Base-by-base conservation (phyloP, 139 green algal species). In the Chlamydomonas incerta region DNA sequence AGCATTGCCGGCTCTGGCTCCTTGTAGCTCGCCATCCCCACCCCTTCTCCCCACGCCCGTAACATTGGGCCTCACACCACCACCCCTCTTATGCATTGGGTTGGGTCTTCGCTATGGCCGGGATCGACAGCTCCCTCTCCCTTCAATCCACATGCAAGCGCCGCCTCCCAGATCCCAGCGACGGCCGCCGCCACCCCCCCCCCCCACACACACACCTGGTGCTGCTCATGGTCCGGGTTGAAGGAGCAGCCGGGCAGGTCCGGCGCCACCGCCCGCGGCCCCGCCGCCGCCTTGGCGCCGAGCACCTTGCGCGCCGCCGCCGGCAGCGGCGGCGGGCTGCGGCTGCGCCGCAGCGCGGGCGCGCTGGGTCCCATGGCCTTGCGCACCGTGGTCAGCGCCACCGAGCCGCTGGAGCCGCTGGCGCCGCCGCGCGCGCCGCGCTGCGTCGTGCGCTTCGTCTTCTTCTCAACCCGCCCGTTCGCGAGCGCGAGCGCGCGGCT, bases 161-260 rank as follows among this genome's bases (percentile, higher is more conserved):
- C n/a, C n/a, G n/a, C n/a, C n/a, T n/a, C n/a, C n/a, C n/a, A n/a
- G n/a, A n/a, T n/a, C n/a, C n/a, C n/a, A n/a, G n/a, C n/a, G n/a
- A n/a, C n/a, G n/a, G n/a, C n/a, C n/a, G n/a, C n/a, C n/a, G n/a
- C n/a, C n/a, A n/a, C n/a, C n/a, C n/a, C n/a, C n/a, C n/a, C n/a
- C n/a, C n/a, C n/a, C n/a, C n/a, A n/a, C n/a, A 3, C 34, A 15
- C 73, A 3, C 68, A 92, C 90, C 90, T 94, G 91, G 80, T 94
- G 91, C 58, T 85, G 50, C 46, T 94, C 87, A 24, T 72, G 50
- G 17, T 92, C 88, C 0, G 96, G 96, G 86, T 98, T 98, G 90
- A 95, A 97, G 14, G 95, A 98, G 87, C 93, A 97, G 50, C 96
- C 96, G 0, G 96, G 89, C 20, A 85, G 41, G 63, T 95, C 93